Base-by-base conservation (phyloP, 2,329 filamentous ascomycete genomes). In the Cercospora sesami region DNA sequence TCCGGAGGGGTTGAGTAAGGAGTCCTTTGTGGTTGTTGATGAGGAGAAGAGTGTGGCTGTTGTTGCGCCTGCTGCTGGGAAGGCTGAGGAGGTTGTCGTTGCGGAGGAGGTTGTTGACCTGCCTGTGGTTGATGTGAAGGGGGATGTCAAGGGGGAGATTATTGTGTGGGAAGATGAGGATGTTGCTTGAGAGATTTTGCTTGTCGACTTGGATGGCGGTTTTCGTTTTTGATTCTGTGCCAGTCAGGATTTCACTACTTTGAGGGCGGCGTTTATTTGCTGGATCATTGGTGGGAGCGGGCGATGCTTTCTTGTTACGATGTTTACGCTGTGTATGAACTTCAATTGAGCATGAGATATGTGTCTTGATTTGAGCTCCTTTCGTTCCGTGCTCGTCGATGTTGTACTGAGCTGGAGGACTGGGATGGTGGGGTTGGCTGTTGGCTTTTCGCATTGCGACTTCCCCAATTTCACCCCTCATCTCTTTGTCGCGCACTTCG, bases 1-100 rank as follows among this genome's bases (percentile, higher is more conserved):
- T 57, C 73, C 78, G 0, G 77, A 78, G 60, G 78, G 78, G 12
- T 62, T 79, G 7, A 69, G 71, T 28, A 75, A 75, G 68, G 75
- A 77, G 33, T 74, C 75, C 18, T 68, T 75, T 69, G 73, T 78
- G 48, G 63, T 78, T 26, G 69, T 78, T 16, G 66, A 68, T 21
- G 70, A 72, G 14, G 66, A 53, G 36, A 39, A 36, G 33, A 16
- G 3, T 5, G 33, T 36, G 33, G 33, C 33, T 36, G 33, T 36
- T 36, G 33, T 6, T 36, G 33, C 58, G n/a, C n/a, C 72, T 63
- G 66, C 66, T 59, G 57, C 31, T 33, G 55, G 31, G 53, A 67
- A 64, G 61, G 55, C 31, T 9, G 64, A 67, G 28, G 60, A 48
- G 14, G 48, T 39, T 26, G 30, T 64, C 26, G 42, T 48, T 21